These are phyloP conservation scores for Psilocybe subaeruginosa DNA, from an alignment of 768 basidiomycete species.

Conservation along the genomic window DNA sequence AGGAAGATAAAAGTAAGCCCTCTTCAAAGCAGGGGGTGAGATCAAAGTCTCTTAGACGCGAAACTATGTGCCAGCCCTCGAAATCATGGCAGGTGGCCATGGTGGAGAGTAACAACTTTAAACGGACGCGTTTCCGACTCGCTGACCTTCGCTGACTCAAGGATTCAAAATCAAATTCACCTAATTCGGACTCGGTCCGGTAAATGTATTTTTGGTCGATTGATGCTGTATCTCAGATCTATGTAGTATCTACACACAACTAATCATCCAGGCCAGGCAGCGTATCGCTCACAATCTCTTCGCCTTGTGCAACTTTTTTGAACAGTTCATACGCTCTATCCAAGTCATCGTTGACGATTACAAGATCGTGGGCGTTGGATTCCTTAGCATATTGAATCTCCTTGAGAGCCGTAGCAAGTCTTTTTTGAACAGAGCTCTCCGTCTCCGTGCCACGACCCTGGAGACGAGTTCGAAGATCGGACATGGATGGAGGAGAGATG, in stretches of 20 bases:
- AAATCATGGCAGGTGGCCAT: conserved; percentile 53
- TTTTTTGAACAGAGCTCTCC: conserved; percentile 68
- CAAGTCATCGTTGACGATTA: conserved; percentile 91
- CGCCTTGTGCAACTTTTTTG: conserved; percentile 75
- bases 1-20: conserved; percentile 58
- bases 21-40: conserved; percentile 84
- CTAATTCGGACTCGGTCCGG: conserved; percentile 8
- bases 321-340: conserved; percentile 83
- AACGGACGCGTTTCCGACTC: background rate
- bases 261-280: conserved; percentile 68
- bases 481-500: conserved; percentile 84
- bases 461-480: conserved; percentile 71
- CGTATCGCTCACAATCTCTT: conserved; percentile 57
- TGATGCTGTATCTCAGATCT: background rate
- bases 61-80: conserved; percentile 72
- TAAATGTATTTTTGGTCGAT: background rate
- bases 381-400: conserved; percentile 88
- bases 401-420: conserved; percentile 74
- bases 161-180: conserved; percentile 7
- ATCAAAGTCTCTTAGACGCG: conserved; percentile 68
- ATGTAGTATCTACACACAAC: background rate
- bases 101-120: background rate
- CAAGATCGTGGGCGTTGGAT: conserved; percentile 72
- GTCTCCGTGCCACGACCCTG: conserved; percentile 84
- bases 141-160: background rate